Evolutionary conservation across 2,329 filamentous ascomycete genomes (phyloP).

Genomic region (Fusarium domesticum): DNA sequence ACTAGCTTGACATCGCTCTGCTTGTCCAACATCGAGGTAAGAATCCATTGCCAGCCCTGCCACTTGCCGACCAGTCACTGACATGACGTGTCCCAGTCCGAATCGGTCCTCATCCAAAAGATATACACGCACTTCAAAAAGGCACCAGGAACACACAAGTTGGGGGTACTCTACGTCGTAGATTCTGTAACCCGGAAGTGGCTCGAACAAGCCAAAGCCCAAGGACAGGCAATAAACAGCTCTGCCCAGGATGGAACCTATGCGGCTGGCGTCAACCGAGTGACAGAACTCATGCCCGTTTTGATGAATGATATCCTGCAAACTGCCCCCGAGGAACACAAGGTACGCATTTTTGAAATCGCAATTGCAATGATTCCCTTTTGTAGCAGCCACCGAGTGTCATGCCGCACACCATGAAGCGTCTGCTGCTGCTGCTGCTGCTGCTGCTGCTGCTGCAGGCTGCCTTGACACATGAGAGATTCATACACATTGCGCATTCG

Average conservation of each 20-base stretch:
- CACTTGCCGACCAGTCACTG: constrained; percentile 14
- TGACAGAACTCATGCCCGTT: constrained; percentile 89
- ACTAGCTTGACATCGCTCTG: constrained; percentile 81
- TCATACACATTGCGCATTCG: background rate
- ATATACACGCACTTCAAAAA: constrained; percentile 98
- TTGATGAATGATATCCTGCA: constrained; percentile 95
- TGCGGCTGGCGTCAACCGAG: constrained; percentile 91
- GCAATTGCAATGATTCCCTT: constrained; percentile 13
- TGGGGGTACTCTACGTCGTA: constrained; percentile 99
- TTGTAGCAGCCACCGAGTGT: constrained; percentile 22
- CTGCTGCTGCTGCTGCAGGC: constrained; percentile 6
- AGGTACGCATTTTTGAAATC: constrained; percentile 65
- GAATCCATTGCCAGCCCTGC: constrained; percentile 10
- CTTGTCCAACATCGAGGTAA: constrained; percentile 85
- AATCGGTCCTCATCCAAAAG: constrained; percentile 92
- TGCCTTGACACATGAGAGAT: constrained; percentile 19
- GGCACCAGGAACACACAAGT: constrained; percentile 89
- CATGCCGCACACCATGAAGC: constrained; percentile 15
- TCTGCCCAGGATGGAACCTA: constrained; percentile 86
- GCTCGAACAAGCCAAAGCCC: constrained; percentile 89
- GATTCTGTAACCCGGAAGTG: constrained; percentile 99
- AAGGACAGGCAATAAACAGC: constrained; percentile 77
- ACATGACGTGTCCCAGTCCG: constrained; percentile 59
- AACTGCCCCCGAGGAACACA: constrained; percentile 87
- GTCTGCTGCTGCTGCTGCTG: constrained; percentile 11